Percentiles rank a stretch among this genome's conserved stretches.
phyloP scores from a whole-genome alignment of 2,329 filamentous ascomycete genomes.

The Alternaria brassicicola region DNA sequence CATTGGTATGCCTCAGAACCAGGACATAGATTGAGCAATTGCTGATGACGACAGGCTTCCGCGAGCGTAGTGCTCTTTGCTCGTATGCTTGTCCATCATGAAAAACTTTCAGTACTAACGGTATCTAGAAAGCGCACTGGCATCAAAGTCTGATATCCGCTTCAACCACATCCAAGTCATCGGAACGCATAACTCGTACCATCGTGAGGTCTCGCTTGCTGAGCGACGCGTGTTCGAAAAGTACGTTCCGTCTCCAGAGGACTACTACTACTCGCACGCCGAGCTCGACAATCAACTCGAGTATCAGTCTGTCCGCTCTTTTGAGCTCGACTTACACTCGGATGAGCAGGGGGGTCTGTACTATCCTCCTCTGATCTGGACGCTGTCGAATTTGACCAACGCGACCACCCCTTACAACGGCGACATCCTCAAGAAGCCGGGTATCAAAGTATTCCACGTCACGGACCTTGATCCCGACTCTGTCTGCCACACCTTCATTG shows the following conservation, averaged over 20 bases:
- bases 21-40: background rate
- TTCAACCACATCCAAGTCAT: constrained; percentile 61
- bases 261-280: constrained; percentile 58
- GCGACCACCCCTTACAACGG: constrained; percentile 49
- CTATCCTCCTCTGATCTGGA: constrained; percentile 53
- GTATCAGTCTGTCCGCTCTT: constrained; percentile 55
- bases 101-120: constrained; percentile 4
- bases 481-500: constrained; percentile 55
- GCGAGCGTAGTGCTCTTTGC: constrained; percentile 28
- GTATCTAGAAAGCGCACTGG: constrained; percentile 18
- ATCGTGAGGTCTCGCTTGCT: constrained; percentile 53
- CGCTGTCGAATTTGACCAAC: constrained; percentile 49
- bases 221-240: constrained; percentile 52
- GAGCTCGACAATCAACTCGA: constrained; percentile 53
- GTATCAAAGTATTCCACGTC: constrained; percentile 60
- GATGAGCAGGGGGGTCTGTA: constrained; percentile 58
- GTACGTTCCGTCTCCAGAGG: constrained; percentile 46
- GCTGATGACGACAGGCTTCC: constrained; percentile 19
- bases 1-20: constrained; percentile 12
- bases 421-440: constrained; percentile 49
- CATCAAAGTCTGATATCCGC: constrained; percentile 43
- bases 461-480: constrained; percentile 56
- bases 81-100: constrained; percentile 12
- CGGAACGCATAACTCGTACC: constrained; percentile 61
- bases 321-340: constrained; percentile 59